Evolutionary conservation across 1,284 basidiomycete genomes (phyloP).

Genomic region (Schizophyllum commune): DNA sequence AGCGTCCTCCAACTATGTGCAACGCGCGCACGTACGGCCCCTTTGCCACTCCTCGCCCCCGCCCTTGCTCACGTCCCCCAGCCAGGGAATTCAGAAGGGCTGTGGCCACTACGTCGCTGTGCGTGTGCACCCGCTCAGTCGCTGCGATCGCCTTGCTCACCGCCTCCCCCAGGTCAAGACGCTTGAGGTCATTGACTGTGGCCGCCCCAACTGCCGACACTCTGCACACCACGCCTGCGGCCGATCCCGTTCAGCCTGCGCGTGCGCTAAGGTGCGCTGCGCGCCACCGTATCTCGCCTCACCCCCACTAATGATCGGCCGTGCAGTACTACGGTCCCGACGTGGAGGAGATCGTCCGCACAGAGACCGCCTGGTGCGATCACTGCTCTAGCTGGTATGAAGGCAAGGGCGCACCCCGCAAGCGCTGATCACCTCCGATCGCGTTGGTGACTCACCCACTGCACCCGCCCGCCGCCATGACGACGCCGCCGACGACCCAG

Average conservation of each 20-base stretch:
- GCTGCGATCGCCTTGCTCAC: conserved; percentile 7
- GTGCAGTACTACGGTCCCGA: not conserved
- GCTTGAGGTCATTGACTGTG: not conserved
- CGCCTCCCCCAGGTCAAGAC: not conserved
- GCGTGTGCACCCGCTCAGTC: conserved; percentile 9
- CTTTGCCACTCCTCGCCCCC: conserved; percentile 8
- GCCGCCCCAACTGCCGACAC: not conserved
- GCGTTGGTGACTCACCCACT: not conserved
- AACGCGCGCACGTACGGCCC: conserved; percentile 59
- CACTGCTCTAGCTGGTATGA: not conserved
- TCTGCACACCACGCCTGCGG: not conserved
- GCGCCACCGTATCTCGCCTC: not conserved
- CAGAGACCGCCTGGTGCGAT: not conserved
- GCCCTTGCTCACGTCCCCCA: conserved; percentile 22
- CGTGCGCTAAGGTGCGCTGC: conserved; percentile 3
- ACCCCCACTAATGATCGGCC: not conserved
- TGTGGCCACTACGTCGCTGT: conserved; percentile 58
- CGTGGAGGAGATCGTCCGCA: not conserved
- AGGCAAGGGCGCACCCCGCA: not conserved
- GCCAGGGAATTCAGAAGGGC: conserved; percentile 68
- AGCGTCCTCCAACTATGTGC: conserved; percentile 36
- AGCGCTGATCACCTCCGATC: not conserved
- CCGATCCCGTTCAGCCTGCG: conserved; percentile 3
- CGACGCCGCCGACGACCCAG: not conserved
- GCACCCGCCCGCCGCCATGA: not conserved